These are phyloP conservation scores for Oenanthe sinensis DNA, from an alignment of 129 eudicot genomes.

Conservation along the genomic window DNA sequence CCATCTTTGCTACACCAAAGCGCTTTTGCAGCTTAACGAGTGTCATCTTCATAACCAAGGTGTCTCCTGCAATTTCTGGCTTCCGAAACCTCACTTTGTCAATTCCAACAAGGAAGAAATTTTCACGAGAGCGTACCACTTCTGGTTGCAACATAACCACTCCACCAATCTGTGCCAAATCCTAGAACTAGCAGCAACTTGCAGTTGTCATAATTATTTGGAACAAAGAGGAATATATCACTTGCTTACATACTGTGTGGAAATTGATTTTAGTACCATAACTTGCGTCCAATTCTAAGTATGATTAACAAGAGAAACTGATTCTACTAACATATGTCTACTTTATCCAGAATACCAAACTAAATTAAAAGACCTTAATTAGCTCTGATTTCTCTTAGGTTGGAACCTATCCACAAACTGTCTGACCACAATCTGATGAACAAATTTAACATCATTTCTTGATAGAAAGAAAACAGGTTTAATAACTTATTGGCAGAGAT, in stretches of 20 bases:
- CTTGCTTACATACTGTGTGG: neutral
- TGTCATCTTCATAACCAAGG: conserved; percentile 87
- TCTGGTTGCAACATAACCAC: conserved; percentile 89
- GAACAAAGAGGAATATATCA: neutral
- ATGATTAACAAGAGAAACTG: neutral
- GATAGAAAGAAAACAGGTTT: no score
- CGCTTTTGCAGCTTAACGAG: conserved; percentile 75
- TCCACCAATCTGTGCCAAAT: conserved; percentile 97
- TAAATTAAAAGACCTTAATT: no score
- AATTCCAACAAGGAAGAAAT: conserved; percentile 84
- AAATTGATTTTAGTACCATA: neutral
- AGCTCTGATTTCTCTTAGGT: no score
- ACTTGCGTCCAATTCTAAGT: neutral
- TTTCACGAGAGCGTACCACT: conserved; percentile 79
- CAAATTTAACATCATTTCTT: no score
- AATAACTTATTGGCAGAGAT: no score
- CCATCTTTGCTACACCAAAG: no score
- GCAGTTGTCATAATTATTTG: neutral
- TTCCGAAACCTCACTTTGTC: conserved; percentile 88
- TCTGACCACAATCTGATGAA: no score
- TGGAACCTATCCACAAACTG: no score
- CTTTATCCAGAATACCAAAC: neutral
- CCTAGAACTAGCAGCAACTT: conserved; percentile 35
- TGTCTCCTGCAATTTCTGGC: conserved; percentile 90
- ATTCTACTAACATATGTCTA: neutral